These are phyloP conservation scores for Lepidium sativum DNA, from an alignment of 345 rosid species.

Conservation along the genomic window DNA sequence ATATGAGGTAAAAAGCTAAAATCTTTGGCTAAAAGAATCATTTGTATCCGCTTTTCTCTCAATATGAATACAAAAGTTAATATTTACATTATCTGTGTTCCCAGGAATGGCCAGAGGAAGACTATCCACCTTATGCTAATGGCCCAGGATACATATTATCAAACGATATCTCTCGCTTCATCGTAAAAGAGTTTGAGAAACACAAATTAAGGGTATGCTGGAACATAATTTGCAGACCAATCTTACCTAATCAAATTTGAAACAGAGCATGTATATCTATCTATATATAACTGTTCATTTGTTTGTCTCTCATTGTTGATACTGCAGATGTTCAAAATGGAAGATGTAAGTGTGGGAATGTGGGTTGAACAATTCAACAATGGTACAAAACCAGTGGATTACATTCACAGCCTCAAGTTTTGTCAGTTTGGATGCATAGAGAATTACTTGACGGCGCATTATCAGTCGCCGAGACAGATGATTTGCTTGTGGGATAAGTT, in stretches of 20 bases:
- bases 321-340: slow-evolving; percentile 87
- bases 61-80: not conserved
- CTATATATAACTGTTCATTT: not conserved
- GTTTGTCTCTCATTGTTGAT: not conserved
- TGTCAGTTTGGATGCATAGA: slow-evolving; percentile 82
- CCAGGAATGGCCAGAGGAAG: slow-evolving; percentile 95
- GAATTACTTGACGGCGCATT: slow-evolving; percentile 73
- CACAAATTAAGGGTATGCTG: slow-evolving; percentile 55
- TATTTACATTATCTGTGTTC: not conserved
- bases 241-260: not conserved
- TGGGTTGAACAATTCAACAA: slow-evolving; percentile 85
- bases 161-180: slow-evolving; percentile 52
- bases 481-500: slow-evolving; percentile 70
- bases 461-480: slow-evolving; percentile 90
- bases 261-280: not conserved
- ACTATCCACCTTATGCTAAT: slow-evolving; percentile 85
- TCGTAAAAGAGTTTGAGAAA: slow-evolving; percentile 65
- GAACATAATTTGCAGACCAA: not conserved
- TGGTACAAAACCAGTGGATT: slow-evolving; percentile 51
- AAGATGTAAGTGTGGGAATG: slow-evolving; percentile 97
- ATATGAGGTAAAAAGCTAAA: slow-evolving; percentile 44
- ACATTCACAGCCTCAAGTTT: slow-evolving; percentile 63
- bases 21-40: not conserved
- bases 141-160: slow-evolving; percentile 86
- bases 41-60: not conserved